Evolutionary conservation across 139 green algal genomes (phyloP), one percentile per base, ranked within the genome.

Genomic region (Zygnema circumcarinatum): DNA sequence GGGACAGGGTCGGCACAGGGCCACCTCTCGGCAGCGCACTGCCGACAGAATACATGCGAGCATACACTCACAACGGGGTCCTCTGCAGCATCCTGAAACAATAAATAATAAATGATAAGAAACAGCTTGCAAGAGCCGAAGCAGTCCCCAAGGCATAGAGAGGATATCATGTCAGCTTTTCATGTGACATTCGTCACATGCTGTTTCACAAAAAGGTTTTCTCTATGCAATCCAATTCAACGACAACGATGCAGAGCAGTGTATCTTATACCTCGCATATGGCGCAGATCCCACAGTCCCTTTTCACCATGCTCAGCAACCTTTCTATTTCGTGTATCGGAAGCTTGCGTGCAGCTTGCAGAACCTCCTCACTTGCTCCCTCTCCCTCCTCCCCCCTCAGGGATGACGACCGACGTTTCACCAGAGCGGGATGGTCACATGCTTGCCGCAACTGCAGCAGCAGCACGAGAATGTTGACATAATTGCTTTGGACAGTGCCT

Each of bases 361-460:
- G 31, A 53, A 2, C 35, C 74, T 33, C 31, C 29, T 78, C 38
- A 67, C 29, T 53, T 25, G 42, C 32, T 25, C 11, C 39, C 76
- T 84, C 38, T 62, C 2, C 76, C 39, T 84, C 40, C 32, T 1
- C 74, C 33, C 21, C 21, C 33, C 31, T 31, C 31, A 53, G 1
- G 16, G 0, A 32, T 72, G 39, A n/a, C 7, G 47, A 7, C 16
- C 36, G 11, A 36, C 25, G 33, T 16, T 79, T 84, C 36, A 97
- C 92, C 29, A 98, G 92, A 91, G 87, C 92, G 1, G 94, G 94
- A 93, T 98, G 96, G 90, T 97, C 96, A 94, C 95, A 98, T 0
- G 95, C 96, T 62, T 98, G 96, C 0, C 96, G 92, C 89, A 98
- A 90, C 42, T 92, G 92, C 85, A 98, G 93, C 87, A 98, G 92